Base-by-base conservation (phyloP, 2,329 filamentous ascomycete species). In the Ophiostoma himal-ulmi region DNA sequence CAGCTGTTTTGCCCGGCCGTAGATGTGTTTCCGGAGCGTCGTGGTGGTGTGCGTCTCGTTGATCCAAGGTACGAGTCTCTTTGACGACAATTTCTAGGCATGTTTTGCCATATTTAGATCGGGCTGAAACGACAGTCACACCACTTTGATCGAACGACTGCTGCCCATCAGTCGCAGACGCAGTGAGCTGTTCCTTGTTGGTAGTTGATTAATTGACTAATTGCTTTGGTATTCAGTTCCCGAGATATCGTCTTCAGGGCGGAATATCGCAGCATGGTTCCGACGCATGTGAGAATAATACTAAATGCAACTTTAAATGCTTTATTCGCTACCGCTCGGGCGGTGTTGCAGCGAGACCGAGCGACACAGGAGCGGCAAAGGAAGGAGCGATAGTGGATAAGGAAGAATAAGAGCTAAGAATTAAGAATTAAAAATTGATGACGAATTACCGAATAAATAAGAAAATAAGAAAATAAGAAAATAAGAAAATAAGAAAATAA, bases 91-190 rank as follows among this genome's bases (percentile, higher is more conserved):
- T 48, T 48, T 48, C 17, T 20, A 20, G 14, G 44, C 6, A 48
- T 48, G 20, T 8, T 14, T 20, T n/a, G 17, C 1, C 17, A 30
- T 30, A 30, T 30, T 30, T 30, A 30, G 30, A 30, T 30, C 30
- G 39, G 11, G 13, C 57, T 62, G 57, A 34, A 62, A 62, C 57
- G 14, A 65, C 60, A 65, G 57, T 65, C 60, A 22, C 5, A 39
- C 60, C 60, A 65, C 60, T 65, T 65, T 65, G 30, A 65, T 65
- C 60, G 60, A 65, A 65, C 8, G 60, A 65, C 60, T 34, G 14
- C 14, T n/a, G 60, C 2, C 6, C 10, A 65, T 62, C 60, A n/a
- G 30, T n/a, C 8, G 30, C 10, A 36, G 7, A 37, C 17, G 17
- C 17, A 34, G 60, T 64, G 34, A 39, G 60, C 60, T 65, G 36